phyloP scores from a whole-genome alignment of 306 rosid genomes.

The Gillenia trifoliata region DNA sequence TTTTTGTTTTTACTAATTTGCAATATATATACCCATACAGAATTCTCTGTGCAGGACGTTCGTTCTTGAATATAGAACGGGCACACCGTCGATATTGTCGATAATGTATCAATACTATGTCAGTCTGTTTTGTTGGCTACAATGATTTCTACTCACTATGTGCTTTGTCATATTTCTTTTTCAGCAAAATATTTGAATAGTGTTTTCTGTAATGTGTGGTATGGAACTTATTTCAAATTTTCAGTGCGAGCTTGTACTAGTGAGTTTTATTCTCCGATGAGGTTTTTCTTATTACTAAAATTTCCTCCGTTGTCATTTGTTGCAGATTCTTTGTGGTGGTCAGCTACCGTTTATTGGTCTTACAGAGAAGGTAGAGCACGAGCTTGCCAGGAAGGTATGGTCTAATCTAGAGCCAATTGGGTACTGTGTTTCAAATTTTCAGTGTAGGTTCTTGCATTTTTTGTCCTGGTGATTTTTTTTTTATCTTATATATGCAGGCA shows the following conservation, averaged over 20 bases:
- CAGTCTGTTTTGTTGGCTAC: too few relatives aligned
- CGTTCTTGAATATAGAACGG: too few relatives aligned
- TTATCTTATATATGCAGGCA: slow-evolving; percentile 46
- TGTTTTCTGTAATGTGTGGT: not conserved
- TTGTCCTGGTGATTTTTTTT: slow-evolving; percentile 15
- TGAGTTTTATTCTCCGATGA: slow-evolving; percentile 8
- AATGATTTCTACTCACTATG: too few relatives aligned
- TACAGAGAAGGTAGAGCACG: slow-evolving; percentile 92
- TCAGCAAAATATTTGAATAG: not conserved
- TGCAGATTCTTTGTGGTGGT: slow-evolving; percentile 84
- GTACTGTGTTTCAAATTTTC: slow-evolving; percentile 19
- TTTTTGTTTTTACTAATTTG: not conserved
- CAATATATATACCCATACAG: not conserved
- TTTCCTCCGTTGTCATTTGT: not conserved
- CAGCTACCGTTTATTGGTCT: slow-evolving; percentile 87
- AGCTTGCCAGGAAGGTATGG: slow-evolving; percentile 92
- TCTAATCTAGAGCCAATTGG: slow-evolving; percentile 13
- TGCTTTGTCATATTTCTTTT: not conserved
- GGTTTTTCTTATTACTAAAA: not conserved
- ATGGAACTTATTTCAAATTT: not conserved
- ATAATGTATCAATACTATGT: too few relatives aligned
- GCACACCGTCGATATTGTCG: too few relatives aligned
- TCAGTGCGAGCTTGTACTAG: not conserved
- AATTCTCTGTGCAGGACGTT: not conserved
- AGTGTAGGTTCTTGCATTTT: slow-evolving; percentile 9